Conservation (phyloP, 257 asterid species). For the Verbascum thapsus region DNA sequence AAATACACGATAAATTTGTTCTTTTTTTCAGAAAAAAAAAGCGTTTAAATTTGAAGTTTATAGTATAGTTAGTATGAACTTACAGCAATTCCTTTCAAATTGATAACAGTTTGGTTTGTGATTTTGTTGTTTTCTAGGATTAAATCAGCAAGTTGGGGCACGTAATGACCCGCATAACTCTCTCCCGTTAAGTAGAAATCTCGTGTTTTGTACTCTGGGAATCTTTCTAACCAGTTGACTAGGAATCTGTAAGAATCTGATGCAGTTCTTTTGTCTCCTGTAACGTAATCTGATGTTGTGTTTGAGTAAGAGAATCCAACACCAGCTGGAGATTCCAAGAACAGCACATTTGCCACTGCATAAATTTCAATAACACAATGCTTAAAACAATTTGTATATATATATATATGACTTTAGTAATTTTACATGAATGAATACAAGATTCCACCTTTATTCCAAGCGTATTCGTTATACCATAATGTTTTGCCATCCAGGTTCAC, state of each 20-base stretch:
- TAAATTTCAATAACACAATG: not conserved
- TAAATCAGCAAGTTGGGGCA: constrained; percentile 68
- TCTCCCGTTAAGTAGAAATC: constrained; percentile 65
- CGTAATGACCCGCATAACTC: constrained; percentile 76
- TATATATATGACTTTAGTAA: not conserved
- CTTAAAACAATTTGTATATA: too few relatives aligned
- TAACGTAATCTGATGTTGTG: constrained; percentile 51
- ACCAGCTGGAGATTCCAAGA: constrained; percentile 77
- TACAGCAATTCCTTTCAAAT: constrained; percentile 67
- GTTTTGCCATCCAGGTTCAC: constrained; percentile 64
- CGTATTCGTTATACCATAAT: constrained; percentile 46
- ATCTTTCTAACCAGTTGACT: constrained; percentile 71
- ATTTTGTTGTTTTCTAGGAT: constrained; percentile 50
- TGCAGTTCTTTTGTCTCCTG: constrained; percentile 57
- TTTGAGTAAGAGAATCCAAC: constrained; percentile 82
- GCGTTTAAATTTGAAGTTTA: not conserved
- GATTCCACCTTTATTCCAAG: constrained; percentile 64
- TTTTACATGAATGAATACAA: not conserved
- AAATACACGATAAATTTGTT: not conserved
- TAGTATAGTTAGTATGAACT: constrained; percentile 11
- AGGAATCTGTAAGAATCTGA: constrained; percentile 56
- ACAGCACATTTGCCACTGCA: constrained; percentile 72
- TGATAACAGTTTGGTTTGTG: constrained; percentile 52
- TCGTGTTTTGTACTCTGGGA: constrained; percentile 61
- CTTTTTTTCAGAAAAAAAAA: not conserved